phyloP scores from a whole-genome alignment of 2,329 filamentous ascomycete species.

The Colletotrichum graminicola region DNA sequence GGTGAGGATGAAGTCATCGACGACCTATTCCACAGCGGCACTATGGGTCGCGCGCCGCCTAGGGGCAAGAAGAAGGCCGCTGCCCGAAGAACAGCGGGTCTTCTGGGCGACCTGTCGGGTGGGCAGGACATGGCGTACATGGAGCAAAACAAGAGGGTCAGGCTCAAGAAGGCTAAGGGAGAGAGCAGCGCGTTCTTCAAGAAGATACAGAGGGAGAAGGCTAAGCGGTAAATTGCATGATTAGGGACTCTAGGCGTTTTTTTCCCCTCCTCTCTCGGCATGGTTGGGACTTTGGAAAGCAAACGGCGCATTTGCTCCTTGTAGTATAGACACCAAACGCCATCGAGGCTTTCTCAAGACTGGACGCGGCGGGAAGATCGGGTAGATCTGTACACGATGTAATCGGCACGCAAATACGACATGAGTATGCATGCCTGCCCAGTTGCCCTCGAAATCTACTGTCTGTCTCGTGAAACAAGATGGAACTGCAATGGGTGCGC shows the following conservation, averaged over 20 bases:
- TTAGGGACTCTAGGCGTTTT: constrained; percentile 12
- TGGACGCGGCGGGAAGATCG: constrained; percentile 3
- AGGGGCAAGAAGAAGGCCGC: constrained; percentile 63
- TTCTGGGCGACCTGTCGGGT: constrained; percentile 86
- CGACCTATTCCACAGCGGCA: constrained; percentile 62
- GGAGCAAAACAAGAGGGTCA: constrained; percentile 81
- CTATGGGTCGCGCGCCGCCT: constrained; percentile 57
- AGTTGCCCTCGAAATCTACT: background rate
- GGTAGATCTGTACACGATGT: constrained; percentile 5
- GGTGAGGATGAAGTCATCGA: constrained; percentile 79
- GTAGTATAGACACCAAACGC: constrained; percentile 1
- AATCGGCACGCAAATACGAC: background rate
- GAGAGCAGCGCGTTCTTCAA: constrained; percentile 74
- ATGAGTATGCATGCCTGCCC: background rate
- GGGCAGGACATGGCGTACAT: constrained; percentile 98
- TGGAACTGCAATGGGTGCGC: background rate
- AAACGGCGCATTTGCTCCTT: constrained; percentile 26
- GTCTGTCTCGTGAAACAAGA: constrained; percentile 4
- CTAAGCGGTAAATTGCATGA: constrained; percentile 39
- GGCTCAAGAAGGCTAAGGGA: constrained; percentile 72
- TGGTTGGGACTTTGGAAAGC: constrained; percentile 6
- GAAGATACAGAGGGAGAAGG: constrained; percentile 73
- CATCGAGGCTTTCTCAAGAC: background rate
- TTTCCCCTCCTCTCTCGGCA: background rate
- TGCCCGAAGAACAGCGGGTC: constrained; percentile 84